Conservation (phyloP, 768 basidiomycete genomes). For the Hygrophoropsis aurantiaca region DNA sequence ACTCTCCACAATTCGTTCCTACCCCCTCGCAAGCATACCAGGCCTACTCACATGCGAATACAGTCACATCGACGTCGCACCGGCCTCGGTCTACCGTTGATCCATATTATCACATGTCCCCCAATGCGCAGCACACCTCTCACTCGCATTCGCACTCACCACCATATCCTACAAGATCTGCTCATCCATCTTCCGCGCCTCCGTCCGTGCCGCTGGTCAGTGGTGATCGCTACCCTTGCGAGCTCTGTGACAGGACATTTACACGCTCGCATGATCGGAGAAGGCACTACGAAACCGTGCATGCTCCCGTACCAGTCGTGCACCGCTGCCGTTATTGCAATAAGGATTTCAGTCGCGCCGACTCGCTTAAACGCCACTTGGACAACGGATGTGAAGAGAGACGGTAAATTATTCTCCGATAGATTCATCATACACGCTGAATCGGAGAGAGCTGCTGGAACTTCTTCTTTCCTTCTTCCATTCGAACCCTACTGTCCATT, state of each 20-base stretch:
- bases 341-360: constrained; percentile 77
- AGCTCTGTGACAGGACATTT: constrained; percentile 76
- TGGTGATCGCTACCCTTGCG: constrained; percentile 69
- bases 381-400: constrained; percentile 80
- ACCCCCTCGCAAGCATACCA: constrained; percentile 47
- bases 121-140: constrained; percentile 34
- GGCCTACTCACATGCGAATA: constrained; percentile 25
- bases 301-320: constrained; percentile 58
- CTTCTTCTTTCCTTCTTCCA: background rate
- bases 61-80: constrained; percentile 23
- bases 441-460: background rate
- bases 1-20: constrained; percentile 42
- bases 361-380: constrained; percentile 79
- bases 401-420: constrained; percentile 37
- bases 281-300: constrained; percentile 78
- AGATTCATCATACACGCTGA: constrained; percentile 9
- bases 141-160: background rate
- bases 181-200: constrained; percentile 13
- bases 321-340: constrained; percentile 73
- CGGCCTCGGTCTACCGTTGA: constrained; percentile 31
- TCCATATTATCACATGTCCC: constrained; percentile 41
- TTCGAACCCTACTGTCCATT: background rate
- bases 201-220: constrained; percentile 27
- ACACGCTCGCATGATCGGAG: constrained; percentile 81
- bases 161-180: constrained; percentile 11